Conservation (phyloP, 2,329 filamentous ascomycete genomes). For the Setomelanomma holmii region DNA sequence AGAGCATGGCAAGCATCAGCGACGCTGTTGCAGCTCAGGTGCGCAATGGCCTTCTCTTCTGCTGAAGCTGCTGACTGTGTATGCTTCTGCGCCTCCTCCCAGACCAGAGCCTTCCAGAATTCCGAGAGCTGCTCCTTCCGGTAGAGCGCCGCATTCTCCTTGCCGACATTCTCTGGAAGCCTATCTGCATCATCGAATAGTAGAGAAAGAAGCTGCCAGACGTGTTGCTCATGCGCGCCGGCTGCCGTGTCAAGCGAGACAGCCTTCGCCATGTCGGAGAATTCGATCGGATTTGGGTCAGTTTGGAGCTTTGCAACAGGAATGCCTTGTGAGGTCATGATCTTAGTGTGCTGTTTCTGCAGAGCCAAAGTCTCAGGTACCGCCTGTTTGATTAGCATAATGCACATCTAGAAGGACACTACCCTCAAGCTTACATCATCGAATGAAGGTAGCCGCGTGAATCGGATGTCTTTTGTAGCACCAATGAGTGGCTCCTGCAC, state of each 20-base stretch:
- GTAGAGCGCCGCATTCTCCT: conserved; percentile 50
- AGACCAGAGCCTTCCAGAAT: conserved; percentile 64
- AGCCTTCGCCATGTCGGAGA: conserved; percentile 58
- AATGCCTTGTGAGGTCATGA: conserved; percentile 56
- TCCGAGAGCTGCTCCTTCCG: conserved; percentile 69
- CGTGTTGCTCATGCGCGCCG: conserved; percentile 69
- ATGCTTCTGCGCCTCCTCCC: conserved; percentile 48
- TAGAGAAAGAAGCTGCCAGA: conserved; percentile 87
- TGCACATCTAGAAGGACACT: too few species aligned
- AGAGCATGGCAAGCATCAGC: conserved; percentile 83
- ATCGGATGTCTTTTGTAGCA: conserved; percentile 69
- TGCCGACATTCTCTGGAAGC: conserved; percentile 48
- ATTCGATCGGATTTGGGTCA: conserved; percentile 58
- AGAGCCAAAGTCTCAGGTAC: conserved; percentile 62
- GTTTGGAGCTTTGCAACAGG: conserved; percentile 64
- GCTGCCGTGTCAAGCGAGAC: conserved; percentile 47
- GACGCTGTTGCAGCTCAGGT: conserved; percentile 79
- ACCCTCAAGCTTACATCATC: conserved; percentile 44
- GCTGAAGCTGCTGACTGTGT: conserved; percentile 66
- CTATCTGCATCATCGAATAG: conserved; percentile 73
- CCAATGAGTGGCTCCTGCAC: conserved; percentile 66
- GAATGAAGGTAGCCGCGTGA: conserved; percentile 66
- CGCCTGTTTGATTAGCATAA: too few species aligned
- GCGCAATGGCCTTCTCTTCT: conserved; percentile 85
- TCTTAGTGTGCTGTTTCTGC: conserved; percentile 63